phyloP scores from a whole-genome alignment of 2,329 filamentous ascomycete species.

The Cercospora sp. region DNA sequence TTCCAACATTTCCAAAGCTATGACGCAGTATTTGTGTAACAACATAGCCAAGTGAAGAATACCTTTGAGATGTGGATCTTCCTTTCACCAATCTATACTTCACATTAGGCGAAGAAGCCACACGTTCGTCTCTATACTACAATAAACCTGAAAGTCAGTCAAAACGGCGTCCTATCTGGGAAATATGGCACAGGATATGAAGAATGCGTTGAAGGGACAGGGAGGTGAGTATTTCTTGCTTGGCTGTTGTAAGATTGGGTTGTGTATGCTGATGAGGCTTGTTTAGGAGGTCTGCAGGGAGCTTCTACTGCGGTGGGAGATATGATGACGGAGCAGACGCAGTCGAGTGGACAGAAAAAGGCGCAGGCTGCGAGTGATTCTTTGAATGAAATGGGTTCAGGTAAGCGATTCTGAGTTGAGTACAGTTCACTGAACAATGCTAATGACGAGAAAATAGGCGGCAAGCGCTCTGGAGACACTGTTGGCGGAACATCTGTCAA shows the following conservation, averaged over 20 bases:
- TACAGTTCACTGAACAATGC: background rate
- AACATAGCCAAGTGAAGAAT: slow-evolving; percentile 9
- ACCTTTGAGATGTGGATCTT: background rate
- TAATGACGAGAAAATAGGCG: slow-evolving; percentile 3
- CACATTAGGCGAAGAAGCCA: slow-evolving; percentile 5
- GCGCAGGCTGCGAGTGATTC: slow-evolving; percentile 32
- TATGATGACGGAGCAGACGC: slow-evolving; percentile 31
- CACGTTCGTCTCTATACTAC: background rate
- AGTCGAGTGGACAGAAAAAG: slow-evolving; percentile 34
- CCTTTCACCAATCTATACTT: background rate
- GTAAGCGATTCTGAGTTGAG: slow-evolving; percentile 2
- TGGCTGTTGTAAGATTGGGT: no score
- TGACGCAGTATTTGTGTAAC: slow-evolving; percentile 13
- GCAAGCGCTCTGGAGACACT: slow-evolving; percentile 31
- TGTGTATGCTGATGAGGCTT: no score
- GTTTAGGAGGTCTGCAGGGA: slow-evolving; percentile 34
- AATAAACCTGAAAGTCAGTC: background rate
- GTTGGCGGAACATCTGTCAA: slow-evolving; percentile 31
- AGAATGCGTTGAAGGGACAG: slow-evolving; percentile 35
- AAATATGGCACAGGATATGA: slow-evolving; percentile 33
- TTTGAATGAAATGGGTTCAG: slow-evolving; percentile 31
- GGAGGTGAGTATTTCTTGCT: slow-evolving; percentile 22
- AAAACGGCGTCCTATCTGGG: slow-evolving; percentile 22
- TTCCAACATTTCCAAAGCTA: slow-evolving; percentile 17
- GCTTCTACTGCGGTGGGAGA: slow-evolving; percentile 33